Evolutionary conservation across 2,329 filamentous ascomycete genomes (phyloP).

Genomic region (Penicillium vulpinum): DNA sequence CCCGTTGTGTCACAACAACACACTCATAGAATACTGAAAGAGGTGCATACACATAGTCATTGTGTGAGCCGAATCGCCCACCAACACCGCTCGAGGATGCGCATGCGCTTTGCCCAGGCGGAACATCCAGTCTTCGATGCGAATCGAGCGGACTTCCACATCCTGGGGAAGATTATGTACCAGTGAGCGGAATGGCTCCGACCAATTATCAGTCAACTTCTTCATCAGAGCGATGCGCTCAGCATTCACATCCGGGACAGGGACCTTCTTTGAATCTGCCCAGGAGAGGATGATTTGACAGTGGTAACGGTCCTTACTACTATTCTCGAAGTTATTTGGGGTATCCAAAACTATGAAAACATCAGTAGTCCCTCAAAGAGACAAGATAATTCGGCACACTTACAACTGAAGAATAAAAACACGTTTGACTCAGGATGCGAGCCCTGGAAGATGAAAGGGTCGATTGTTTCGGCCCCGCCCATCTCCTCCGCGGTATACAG

Average conservation of each 20-base stretch:
- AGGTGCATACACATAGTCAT: conserved; percentile 60
- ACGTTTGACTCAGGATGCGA: conserved; percentile 53
- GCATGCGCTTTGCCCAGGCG: conserved; percentile 36
- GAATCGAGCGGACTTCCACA: conserved; percentile 48
- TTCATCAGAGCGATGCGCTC: conserved; percentile 49
- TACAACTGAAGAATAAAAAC: conserved; percentile 57
- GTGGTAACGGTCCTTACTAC: conserved; percentile 41
- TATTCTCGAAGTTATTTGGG: conserved; percentile 44
- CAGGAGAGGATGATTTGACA: conserved; percentile 57
- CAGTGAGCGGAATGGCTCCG: conserved; percentile 51
- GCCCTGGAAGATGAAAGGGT: conserved; percentile 59
- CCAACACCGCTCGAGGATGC: conserved; percentile 47
- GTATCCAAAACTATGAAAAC: conserved; percentile 49
- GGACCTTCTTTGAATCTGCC: conserved; percentile 41
- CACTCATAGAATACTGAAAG: not conserved
- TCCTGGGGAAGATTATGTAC: conserved; percentile 44
- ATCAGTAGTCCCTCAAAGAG: not conserved
- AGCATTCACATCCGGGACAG: conserved; percentile 43
- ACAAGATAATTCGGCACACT: conserved; percentile 10
- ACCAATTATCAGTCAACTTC: conserved; percentile 48
- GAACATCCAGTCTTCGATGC: conserved; percentile 51
- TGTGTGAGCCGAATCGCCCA: conserved; percentile 58
- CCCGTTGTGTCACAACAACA: not conserved
- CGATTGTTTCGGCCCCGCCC: conserved; percentile 47
- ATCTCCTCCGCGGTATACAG: conserved; percentile 46